phyloP scores from a whole-genome alignment of 768 basidiomycete species.

The Saitozyma podzolica region DNA sequence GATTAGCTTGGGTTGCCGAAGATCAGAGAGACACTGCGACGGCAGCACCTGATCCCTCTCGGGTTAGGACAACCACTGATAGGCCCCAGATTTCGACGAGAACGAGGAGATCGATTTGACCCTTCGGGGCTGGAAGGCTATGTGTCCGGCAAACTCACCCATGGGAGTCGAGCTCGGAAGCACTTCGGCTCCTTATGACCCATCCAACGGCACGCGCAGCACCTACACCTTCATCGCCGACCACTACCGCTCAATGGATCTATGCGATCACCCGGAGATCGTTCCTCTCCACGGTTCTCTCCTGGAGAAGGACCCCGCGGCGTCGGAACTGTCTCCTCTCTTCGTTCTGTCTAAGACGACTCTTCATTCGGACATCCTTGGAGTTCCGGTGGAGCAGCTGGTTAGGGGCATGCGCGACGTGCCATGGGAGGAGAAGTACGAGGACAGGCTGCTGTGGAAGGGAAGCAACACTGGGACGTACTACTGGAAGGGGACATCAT shows the following conservation, averaged over 20 bases:
- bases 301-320: conserved; percentile 25
- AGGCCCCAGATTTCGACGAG: conserved; percentile 18
- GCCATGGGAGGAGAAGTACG: conserved; percentile 40
- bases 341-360: conserved; percentile 44
- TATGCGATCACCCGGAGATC: conserved; percentile 52
- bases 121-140: conserved; percentile 20
- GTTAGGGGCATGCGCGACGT: conserved; percentile 22
- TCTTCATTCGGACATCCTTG: conserved; percentile 44
- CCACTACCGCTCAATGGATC: conserved; percentile 47
- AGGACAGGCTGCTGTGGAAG: conserved; percentile 43
- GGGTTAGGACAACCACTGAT: not conserved
- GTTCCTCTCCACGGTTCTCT: conserved; percentile 52
- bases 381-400: conserved; percentile 48
- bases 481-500: conserved; percentile 27
- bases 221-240: conserved; percentile 48
- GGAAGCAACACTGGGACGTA: conserved; percentile 47
- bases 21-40: not conserved
- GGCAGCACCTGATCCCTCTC: not conserved
- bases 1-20: no score
- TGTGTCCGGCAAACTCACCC: no score
- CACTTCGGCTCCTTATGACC: no score
- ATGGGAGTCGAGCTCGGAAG: no score
- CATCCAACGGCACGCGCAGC: no score
- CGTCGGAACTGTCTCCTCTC: conserved; percentile 32
- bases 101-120: conserved; percentile 30